phyloP scores from a whole-genome alignment of 768 basidiomycete species.

The Antrodiella citrinella region DNA sequence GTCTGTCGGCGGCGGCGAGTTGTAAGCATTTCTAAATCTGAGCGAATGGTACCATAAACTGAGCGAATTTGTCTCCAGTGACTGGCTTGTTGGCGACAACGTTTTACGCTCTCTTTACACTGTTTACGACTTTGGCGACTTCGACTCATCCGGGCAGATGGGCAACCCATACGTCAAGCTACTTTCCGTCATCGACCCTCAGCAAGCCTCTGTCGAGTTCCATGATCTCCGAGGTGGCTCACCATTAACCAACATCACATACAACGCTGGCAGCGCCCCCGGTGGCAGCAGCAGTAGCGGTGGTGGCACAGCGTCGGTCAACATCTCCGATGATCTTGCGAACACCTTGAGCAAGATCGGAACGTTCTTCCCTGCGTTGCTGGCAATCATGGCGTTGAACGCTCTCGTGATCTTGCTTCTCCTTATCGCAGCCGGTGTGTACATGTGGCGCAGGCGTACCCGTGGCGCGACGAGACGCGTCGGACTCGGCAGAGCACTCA shows the following conservation, averaged over 20 bases:
- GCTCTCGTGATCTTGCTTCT: conserved; percentile 59
- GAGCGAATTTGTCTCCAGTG: conserved; percentile 38
- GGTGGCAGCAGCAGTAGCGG: conserved; percentile 28
- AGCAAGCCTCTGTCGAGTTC: conserved; percentile 66
- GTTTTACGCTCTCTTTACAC: conserved; percentile 77
- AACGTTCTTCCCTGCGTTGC: conserved; percentile 61
- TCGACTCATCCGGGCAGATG: conserved; percentile 51
- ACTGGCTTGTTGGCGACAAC: conserved; percentile 80
- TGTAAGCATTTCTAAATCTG: conserved; percentile 35
- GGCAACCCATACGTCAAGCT: conserved; percentile 76
- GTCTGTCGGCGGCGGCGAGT: conserved; percentile 53
- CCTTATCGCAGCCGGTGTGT: conserved; percentile 41
- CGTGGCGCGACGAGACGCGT: conserved; percentile 26
- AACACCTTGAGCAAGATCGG: conserved; percentile 55
- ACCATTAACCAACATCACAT: conserved; percentile 61
- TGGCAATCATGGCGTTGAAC: conserved; percentile 73
- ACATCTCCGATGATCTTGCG: conserved; percentile 50
- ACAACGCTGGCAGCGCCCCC: conserved; percentile 37
- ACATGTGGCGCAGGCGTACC: conserved; percentile 42
- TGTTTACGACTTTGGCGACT: conserved; percentile 82
- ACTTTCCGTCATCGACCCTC: conserved; percentile 59
- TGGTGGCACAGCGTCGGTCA: conserved; percentile 37
- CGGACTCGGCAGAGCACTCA: conserved; percentile 51
- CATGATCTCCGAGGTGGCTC: conserved; percentile 57
- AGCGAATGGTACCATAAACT: conserved; percentile 6